Percentiles rank a stretch among this genome's conserved stretches.
phyloP scores from a whole-genome alignment of 495 filamentous ascomycete genomes.

The Choiromyces venosus region DNA sequence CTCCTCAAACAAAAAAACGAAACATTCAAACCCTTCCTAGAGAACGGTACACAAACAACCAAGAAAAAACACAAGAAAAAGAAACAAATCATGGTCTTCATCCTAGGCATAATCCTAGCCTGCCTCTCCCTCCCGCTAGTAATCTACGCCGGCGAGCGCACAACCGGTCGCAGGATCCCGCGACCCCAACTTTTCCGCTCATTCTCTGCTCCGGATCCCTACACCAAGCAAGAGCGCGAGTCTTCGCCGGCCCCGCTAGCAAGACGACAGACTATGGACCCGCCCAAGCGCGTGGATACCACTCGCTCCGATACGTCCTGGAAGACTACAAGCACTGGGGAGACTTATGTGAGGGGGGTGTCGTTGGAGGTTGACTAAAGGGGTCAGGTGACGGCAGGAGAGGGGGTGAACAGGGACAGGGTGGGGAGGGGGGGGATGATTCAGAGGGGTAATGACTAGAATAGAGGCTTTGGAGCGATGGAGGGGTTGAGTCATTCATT shows the following conservation, averaged over 20 bases:
- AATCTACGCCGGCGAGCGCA: conserved; percentile 36
- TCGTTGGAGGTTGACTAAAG: conserved; percentile 23
- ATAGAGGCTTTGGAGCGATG: neutral
- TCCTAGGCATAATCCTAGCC: conserved; percentile 36
- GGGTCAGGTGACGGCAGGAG: neutral
- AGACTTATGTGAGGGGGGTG: conserved; percentile 36
- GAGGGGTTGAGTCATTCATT: neutral
- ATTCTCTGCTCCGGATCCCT: conserved; percentile 10
- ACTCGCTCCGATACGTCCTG: conserved; percentile 29
- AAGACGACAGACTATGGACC: conserved; percentile 18
- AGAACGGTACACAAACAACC: neutral
- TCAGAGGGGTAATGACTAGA: neutral
- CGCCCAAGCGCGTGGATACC: conserved; percentile 16
- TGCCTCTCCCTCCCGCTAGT: conserved; percentile 35
- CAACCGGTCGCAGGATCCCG: conserved; percentile 27
- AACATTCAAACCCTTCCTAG: neutral
- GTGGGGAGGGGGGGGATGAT: neutral
- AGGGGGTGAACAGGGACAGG: neutral
- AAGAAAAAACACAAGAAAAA: neutral
- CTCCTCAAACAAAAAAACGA: neutral
- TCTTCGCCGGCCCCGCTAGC: neutral
- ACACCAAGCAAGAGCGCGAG: conserved; percentile 5
- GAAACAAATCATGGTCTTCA: conserved; percentile 24
- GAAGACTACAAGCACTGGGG: conserved; percentile 29
- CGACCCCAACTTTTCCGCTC: conserved; percentile 28